Percentiles rank a stretch among this genome's conserved stretches.
Evolutionary conservation across 1,284 basidiomycete species (phyloP).

Genomic region (Sporisorium reilianum): DNA sequence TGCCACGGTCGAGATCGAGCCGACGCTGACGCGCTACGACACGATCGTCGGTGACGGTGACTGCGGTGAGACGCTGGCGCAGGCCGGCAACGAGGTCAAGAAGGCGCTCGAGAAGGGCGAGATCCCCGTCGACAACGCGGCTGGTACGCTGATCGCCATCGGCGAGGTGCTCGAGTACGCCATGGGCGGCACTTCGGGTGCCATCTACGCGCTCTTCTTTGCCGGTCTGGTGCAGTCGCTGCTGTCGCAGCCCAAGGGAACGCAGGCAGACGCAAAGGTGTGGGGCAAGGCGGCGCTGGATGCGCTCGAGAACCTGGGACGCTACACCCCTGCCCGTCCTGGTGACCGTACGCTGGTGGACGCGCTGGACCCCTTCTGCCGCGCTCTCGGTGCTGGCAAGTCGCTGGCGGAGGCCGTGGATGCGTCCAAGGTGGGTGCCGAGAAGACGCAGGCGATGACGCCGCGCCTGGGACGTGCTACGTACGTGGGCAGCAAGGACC

Average conservation of each 20-base stretch:
- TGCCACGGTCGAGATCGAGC: conserved; percentile 70
- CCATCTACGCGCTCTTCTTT: conserved; percentile 75
- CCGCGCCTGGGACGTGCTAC: conserved; percentile 73
- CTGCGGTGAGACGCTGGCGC: conserved; percentile 67
- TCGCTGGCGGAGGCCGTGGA: conserved; percentile 69
- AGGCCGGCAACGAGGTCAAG: conserved; percentile 60
- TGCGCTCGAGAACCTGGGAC: conserved; percentile 65
- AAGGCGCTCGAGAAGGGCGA: conserved; percentile 58
- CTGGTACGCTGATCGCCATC: conserved; percentile 63
- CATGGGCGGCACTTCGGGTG: conserved; percentile 71
- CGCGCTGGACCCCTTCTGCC: conserved; percentile 73
- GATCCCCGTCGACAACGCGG: conserved; percentile 61
- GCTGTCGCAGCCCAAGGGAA: conserved; percentile 44
- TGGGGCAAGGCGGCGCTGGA: conserved; percentile 61
- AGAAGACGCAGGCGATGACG: conserved; percentile 72
- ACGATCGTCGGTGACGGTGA: conserved; percentile 70
- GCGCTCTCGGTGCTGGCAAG: conserved; percentile 65
- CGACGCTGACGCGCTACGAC: conserved; percentile 72
- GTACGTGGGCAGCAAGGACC: conserved; percentile 71
- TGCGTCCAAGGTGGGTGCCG: conserved; percentile 72
- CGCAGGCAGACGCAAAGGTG: conserved; percentile 52
- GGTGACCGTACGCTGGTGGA: conserved; percentile 75
- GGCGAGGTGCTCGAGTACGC: conserved; percentile 65
- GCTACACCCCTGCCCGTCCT: conserved; percentile 73
- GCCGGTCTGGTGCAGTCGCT: conserved; percentile 70